phyloP scores from a whole-genome alignment of 2,329 filamentous ascomycete species.

The Clarireedia hainanense region DNA sequence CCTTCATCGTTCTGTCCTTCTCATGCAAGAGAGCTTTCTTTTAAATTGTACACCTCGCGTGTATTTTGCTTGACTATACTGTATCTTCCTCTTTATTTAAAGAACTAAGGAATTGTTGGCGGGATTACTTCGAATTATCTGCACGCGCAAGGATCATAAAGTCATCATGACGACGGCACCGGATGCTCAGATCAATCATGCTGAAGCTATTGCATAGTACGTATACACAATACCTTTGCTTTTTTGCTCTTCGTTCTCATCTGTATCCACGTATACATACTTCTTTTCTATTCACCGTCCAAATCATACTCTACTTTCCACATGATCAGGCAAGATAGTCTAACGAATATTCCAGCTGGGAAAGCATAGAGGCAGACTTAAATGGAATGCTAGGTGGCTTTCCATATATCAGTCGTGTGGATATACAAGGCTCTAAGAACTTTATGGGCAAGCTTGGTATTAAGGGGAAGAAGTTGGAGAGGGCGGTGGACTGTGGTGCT shows the following conservation, averaged over 20 bases:
- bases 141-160: no score
- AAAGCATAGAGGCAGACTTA: constrained; percentile 41
- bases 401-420: constrained; percentile 59
- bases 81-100: no score
- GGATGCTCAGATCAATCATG: constrained; percentile 6
- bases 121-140: no score
- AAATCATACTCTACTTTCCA: background rate
- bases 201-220: constrained; percentile 5
- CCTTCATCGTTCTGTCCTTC: no score
- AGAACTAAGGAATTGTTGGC: no score
- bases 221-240: background rate
- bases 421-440: constrained; percentile 61
- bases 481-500: constrained; percentile 33
- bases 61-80: no score
- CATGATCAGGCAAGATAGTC: no score
- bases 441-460: constrained; percentile 61
- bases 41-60: no score
- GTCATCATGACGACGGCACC: background rate
- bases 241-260: background rate
- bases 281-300: background rate
- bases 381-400: constrained; percentile 77
- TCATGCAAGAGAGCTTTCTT: no score
- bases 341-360: constrained; percentile 31
- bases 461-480: constrained; percentile 26
- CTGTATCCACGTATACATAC: background rate